Base-by-base conservation (phyloP, 2,329 filamentous ascomycete species). In the Botryotinia calthae region DNA sequence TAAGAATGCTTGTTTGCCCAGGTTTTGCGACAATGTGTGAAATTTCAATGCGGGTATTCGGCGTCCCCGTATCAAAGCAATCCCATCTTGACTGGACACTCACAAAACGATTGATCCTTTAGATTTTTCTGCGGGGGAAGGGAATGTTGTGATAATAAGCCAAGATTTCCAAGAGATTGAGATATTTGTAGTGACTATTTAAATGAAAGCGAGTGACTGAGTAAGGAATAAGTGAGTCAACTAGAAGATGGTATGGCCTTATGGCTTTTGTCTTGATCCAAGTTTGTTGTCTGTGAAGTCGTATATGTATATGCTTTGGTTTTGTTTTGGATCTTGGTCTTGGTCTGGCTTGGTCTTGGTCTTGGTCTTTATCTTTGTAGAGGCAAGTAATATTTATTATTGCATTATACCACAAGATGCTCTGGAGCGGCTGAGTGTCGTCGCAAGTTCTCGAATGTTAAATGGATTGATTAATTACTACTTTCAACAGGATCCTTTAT, bases 1-100 rank as follows among this genome's bases (percentile, higher is more conserved):
- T 58, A 65, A 71, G 37, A 65, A 54, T 71, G 69, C 46, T 65
- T 44, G 58, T n/a, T 34, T 68, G 54, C 40, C 51, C 70, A 72
- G 42, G 68, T n/a, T 72, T 59, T 72, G 70, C 70, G 63, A 72
- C 63, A 28, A 69, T 48, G 42, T 69, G 70, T n/a, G 70, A 61
- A 44, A 58, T 46, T 58, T 66, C 58, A 20, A 64, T 46, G 31
- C 58, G 70, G 31, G 40, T 42, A 40, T 51, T 54, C 63, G 51
- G 70, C 61, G 63, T 72, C 44, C 51, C 64, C 51, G 70, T 56
- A 68, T 42, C 28, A 68, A 54, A 34, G 63, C 44, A 65, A 25
- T 14, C 2, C 44, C 48, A 58, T 58, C 59, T 71, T 14, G 63
- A 65, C 63, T 18, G 42, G 63, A 28, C 31, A 48, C n/a, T 31